Percentiles rank a stretch among this genome's conserved stretches.
Conservation (phyloP, 495 filamentous ascomycete genomes). For the Lasiosphaeris hirsuta region DNA sequence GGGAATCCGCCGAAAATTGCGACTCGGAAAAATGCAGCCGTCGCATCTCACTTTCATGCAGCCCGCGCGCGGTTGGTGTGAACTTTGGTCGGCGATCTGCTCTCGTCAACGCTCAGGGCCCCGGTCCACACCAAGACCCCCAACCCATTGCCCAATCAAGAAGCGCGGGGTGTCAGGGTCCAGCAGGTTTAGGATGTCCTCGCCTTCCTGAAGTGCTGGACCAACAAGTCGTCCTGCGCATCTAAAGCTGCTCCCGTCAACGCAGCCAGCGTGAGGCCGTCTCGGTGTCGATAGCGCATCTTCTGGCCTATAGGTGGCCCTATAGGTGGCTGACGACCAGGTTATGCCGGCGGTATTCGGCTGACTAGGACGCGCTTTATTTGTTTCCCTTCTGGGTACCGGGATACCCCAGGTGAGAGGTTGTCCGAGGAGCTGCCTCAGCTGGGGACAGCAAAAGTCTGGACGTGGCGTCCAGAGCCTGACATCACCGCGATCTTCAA, state of each 20-base stretch:
- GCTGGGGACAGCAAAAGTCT: too few relatives aligned
- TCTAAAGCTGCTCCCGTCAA: constrained; percentile 3
- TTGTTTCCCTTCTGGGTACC: not conserved
- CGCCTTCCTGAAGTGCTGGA: constrained; percentile 17
- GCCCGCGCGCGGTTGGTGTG: not conserved
- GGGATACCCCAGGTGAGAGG: too few relatives aligned
- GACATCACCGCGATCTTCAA: too few relatives aligned
- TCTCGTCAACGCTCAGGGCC: not conserved
- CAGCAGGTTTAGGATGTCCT: not conserved
- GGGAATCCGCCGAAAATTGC: too few relatives aligned
- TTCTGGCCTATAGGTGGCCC: not conserved
- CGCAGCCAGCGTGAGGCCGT: not conserved
- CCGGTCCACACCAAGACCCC: not conserved
- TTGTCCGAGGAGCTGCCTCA: too few relatives aligned
- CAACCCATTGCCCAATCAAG: constrained; percentile 5
- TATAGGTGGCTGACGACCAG: not conserved
- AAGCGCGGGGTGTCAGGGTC: not conserved
- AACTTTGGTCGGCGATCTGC: not conserved
- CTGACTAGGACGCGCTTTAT: not conserved
- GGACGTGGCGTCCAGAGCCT: too few relatives aligned
- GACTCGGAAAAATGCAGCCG: too few relatives aligned
- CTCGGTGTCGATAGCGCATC: not conserved
- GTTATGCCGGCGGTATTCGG: not conserved
- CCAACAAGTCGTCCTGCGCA: constrained; percentile 12
- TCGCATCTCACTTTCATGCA: too few relatives aligned